A percentile compares a stretch with the other conserved stretches of the same genome.
Evolutionary conservation across 139 green algal genomes (phyloP).

Genomic region (Axilococcus clingmanii): DNA sequence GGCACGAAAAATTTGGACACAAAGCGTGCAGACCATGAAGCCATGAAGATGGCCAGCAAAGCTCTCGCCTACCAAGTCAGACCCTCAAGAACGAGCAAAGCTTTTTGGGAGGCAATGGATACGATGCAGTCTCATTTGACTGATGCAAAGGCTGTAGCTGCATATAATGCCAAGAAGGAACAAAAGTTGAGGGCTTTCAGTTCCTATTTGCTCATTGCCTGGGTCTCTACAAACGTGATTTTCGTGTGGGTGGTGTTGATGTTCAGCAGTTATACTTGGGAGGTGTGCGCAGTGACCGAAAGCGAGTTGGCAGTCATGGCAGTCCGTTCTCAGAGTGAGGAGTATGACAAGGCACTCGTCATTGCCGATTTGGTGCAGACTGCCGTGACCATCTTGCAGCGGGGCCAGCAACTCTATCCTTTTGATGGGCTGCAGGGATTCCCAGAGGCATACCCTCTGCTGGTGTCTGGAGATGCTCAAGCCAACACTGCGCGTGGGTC

Average conservation of each 20-base stretch:
- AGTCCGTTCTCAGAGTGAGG: constrained; percentile 17
- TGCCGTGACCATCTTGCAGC: constrained; percentile 20
- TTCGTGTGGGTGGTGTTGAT: constrained; percentile 6
- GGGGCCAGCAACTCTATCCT: constrained; percentile 8
- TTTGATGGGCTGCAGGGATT: constrained; percentile 10
- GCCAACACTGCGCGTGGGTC: neutral
- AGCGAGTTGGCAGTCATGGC: constrained; percentile 10
- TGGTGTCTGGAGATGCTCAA: constrained; percentile 11
- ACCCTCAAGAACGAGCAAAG: constrained; percentile 1
- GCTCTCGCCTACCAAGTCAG: constrained; percentile 6
- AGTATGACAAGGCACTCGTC: constrained; percentile 25
- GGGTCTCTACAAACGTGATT: constrained; percentile 7
- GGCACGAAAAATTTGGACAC: constrained; percentile 38
- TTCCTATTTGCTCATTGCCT: constrained; percentile 11
- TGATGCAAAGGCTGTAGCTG: constrained; percentile 7
- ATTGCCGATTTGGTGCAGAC: constrained; percentile 32
- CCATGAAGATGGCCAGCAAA: constrained; percentile 8
- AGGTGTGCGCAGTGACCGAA: constrained; percentile 9
- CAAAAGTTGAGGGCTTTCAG: constrained; percentile 6
- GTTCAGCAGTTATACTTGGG: constrained; percentile 2
- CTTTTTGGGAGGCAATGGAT: constrained; percentile 11
- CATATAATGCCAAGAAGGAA: constrained; percentile 9
- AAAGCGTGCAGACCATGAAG: constrained; percentile 13
- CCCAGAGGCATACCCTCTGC: constrained; percentile 5
- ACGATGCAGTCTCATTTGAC: neutral